Base-by-base conservation (phyloP, 768 basidiomycete species). In the Cystoderma amianthinum region DNA sequence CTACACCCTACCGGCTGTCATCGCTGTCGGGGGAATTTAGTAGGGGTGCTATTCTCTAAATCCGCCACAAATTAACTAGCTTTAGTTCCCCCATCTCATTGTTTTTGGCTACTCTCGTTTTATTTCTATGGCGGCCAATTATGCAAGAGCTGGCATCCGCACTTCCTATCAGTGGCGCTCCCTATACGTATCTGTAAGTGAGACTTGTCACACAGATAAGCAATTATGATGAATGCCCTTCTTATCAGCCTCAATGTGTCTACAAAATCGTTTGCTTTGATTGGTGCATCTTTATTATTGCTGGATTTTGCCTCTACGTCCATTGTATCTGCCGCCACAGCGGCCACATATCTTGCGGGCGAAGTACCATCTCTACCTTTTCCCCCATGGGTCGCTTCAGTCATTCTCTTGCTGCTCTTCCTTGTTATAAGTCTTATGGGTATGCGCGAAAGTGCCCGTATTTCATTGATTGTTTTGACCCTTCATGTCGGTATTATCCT, bases 71-170 rank as follows among this genome's bases (percentile, higher is more conserved):
- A n/a, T n/a, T n/a, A n/a, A n/a, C n/a, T n/a, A n/a, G 15, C 20
- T 42, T 38, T 41, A 83, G 80, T 51, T 85, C 83, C 1, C 83
- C 85, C 0, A 71, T 88, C 32, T 78, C 83, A 5, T 62, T 88
- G 43, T 69, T 82, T 25, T 50, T 80, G 18, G 80, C 85, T 0
- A 75, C 78, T 0, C 55, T 78, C 21, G 67, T 81, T 1, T 53
- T 85, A 2, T 82, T 80, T 49, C 53, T 87, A 17, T 88, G 82
- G 80, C 74, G 82, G 10, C 85, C 85, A 2, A 71, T 88, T 35
- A 78, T 89, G 74, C 71, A 76, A 47, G 85, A 87, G 52, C 58
- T 89, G 6, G 82, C 72, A 0, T 78, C 79, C 3, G 82, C 84
- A 2, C 57, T 87, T 1, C 80, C 82, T 1, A 69, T 85, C 7